Evolutionary conservation across 2,329 filamentous ascomycete genomes (phyloP).

Genomic region (Madurella fahalii): DNA sequence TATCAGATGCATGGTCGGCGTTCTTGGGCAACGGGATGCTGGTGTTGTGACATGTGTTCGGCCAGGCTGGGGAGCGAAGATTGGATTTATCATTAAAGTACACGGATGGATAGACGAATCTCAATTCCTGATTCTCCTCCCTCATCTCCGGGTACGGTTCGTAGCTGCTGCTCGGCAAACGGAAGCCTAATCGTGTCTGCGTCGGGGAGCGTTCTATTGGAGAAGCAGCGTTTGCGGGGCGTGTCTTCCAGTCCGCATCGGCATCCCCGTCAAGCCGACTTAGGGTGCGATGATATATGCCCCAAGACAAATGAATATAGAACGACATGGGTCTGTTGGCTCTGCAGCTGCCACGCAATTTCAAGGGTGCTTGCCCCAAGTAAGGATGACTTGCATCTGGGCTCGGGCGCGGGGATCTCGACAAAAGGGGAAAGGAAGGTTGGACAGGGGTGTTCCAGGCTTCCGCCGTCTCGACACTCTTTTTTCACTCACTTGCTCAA

Average conservation of each 20-base stretch:
- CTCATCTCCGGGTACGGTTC: background rate
- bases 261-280: background rate
- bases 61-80: background rate
- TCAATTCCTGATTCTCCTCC: conserved; percentile 10
- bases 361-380: background rate
- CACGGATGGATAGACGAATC: conserved; percentile 7
- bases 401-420: conserved; percentile 5
- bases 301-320: background rate
- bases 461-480: background rate
- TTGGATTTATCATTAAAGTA: background rate
- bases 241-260: no score
- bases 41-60: background rate
- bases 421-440: conserved; percentile 5
- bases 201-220: no score
- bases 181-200: no score
- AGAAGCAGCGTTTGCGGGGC: no score
- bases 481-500: conserved; percentile 4
- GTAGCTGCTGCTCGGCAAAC: no score
- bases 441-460: conserved; percentile 7
- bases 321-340: conserved; percentile 15
- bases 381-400: conserved; percentile 18
- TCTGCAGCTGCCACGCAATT: conserved; percentile 20
- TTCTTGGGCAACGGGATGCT: conserved; percentile 18
- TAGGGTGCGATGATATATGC: conserved; percentile 7
- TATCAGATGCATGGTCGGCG: conserved; percentile 25